phyloP scores from a whole-genome alignment of 1,284 basidiomycete genomes.

The Cryptococcus floricola region DNA sequence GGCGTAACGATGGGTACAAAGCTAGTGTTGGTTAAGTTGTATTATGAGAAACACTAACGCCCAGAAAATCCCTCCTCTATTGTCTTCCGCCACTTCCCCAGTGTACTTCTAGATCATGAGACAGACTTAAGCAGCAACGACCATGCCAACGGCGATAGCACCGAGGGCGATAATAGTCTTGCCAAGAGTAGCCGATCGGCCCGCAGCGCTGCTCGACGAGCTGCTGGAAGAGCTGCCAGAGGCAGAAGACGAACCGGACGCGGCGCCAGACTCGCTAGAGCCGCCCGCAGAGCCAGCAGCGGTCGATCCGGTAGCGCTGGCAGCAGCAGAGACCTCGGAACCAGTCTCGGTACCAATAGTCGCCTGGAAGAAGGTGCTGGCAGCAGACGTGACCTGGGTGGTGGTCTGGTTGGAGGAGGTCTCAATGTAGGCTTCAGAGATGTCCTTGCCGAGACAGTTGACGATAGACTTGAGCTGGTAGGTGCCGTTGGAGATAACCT shows the following conservation, averaged over 20 bases:
- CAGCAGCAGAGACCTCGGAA: constrained; percentile 20
- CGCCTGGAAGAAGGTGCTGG: constrained; percentile 36
- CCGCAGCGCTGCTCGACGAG: background rate
- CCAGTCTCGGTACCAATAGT: constrained; percentile 32
- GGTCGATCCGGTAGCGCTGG: constrained; percentile 9
- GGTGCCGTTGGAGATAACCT: constrained; percentile 60
- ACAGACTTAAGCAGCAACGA: background rate
- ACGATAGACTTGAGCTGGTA: constrained; percentile 57
- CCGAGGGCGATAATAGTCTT: background rate
- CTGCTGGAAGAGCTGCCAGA: background rate
- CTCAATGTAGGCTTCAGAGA: constrained; percentile 49
- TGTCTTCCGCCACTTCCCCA: no score
- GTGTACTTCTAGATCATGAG: no score
- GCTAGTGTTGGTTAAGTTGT: no score
- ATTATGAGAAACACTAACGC: no score
- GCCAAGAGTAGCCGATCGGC: background rate
- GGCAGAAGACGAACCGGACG: constrained; percentile 7
- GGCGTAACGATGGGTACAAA: no score
- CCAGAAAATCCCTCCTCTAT: no score
- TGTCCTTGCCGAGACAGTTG: constrained; percentile 60
- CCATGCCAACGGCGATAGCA: constrained; percentile 5
- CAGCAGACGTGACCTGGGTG: constrained; percentile 29
- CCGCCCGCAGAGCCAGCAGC: constrained; percentile 10
- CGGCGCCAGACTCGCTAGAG: constrained; percentile 2
- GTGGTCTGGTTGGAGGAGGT: constrained; percentile 44